Base-by-base conservation (phyloP, 139 green algal species). In the Asterochloris sp. region DNA sequence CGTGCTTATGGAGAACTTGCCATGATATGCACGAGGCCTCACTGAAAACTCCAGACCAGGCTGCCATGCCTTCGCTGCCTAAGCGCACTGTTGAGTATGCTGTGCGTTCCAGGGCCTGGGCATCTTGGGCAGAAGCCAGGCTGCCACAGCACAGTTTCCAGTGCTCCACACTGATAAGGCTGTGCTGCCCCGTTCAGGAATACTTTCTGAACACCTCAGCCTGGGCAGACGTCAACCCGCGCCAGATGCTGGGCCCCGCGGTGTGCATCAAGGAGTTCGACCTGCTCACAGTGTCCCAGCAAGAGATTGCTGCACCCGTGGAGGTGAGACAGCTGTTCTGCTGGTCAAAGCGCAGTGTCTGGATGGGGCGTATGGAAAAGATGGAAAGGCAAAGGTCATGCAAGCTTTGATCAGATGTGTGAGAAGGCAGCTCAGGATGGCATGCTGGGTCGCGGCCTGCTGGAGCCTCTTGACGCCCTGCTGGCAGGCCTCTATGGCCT, bases 141-240 rank as follows among this genome's bases (percentile, higher is more conserved):
- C 38, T 54, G 38, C 38, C 38, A 54, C 38, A 54, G 4, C 38
- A 54, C 38, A 10, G 38, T 54, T 2, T 54, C 38, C n/a, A n/a
- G n/a, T n/a, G n/a, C n/a, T n/a, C n/a, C 38, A 54, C 38, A 54
- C 38, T 54, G 38, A 54, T 6, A 54, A 10, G 38, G 38, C 4
- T 6, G 38, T 54, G 38, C 38, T 54, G 4, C 38, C 6, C 38
- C 6, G 38, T 54, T 6, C 38, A 54, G 21, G 92, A 97, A 62
- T 98, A 98, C 89, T 98, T 93, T 86, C 78, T 93, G 64, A 78
- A 90, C 78, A 98, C 95, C 11, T 85, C 87, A 19, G 85, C 91
- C 15, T 98, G 96, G 96, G 91, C 88, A 28, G 94, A 98, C 85
- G 86, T 94, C 13, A 93, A 97, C 86, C 95, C 95, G 78, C 79